Conservation (phyloP, 225 moss, liverwort and hornwort genomes). For the Lunularia cruciata region DNA sequence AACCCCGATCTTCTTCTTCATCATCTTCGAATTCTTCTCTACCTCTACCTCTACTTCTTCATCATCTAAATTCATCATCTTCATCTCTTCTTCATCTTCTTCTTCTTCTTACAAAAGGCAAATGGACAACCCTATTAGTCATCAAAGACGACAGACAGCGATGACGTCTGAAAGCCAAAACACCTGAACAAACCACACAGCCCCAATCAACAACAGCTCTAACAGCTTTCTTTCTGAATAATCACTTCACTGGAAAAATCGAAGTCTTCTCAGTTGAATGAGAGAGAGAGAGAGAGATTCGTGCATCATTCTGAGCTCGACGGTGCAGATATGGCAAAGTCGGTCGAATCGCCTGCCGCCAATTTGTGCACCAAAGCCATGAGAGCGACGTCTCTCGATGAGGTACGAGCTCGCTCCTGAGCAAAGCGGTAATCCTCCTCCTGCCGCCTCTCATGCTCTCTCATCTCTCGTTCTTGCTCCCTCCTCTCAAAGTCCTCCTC, state of each 20-base stretch:
- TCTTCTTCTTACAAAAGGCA: constrained; percentile 38
- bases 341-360: constrained; percentile 43
- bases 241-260: too few species aligned
- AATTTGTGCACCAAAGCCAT: constrained; percentile 49
- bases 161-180: constrained; percentile 29
- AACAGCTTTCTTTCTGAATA: constrained; percentile 4
- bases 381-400: constrained; percentile 38
- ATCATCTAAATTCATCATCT: constrained; percentile 21
- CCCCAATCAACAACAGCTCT: constrained; percentile 42
- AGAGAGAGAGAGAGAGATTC: background rate
- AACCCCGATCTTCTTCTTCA: constrained; percentile 46
- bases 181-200: constrained; percentile 39
- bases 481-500: constrained; percentile 45
- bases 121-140: constrained; percentile 38
- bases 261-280: constrained; percentile 11
- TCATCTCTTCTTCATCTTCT: constrained; percentile 33
- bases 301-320: constrained; percentile 44
- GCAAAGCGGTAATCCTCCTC: constrained; percentile 41
- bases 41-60: constrained; percentile 20
- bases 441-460: constrained; percentile 44
- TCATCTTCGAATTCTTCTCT: constrained; percentile 21
- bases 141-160: background rate
- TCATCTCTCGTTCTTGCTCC: constrained; percentile 49
- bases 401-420: constrained; percentile 39
- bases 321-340: constrained; percentile 55